Evolutionary conservation across 2,329 filamentous ascomycete genomes (phyloP).

Genomic region (Ophiobolus disseminans): DNA sequence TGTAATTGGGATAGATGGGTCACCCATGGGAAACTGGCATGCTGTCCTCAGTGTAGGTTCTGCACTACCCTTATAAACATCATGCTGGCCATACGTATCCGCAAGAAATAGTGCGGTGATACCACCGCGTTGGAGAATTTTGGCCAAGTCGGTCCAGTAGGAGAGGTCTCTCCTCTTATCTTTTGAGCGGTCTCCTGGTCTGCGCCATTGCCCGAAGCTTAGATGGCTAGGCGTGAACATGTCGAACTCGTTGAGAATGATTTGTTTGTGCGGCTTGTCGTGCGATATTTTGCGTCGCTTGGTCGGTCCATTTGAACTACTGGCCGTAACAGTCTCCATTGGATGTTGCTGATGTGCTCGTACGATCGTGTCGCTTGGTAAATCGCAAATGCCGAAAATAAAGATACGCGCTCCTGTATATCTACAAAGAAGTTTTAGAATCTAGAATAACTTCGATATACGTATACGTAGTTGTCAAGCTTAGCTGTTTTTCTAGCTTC

Average conservation of each 20-base stretch:
- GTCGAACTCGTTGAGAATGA: constrained; percentile 48
- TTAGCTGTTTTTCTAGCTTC: too few species aligned
- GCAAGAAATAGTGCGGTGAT: constrained; percentile 45
- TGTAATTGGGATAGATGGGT: constrained; percentile 65
- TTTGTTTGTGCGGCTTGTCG: constrained; percentile 33
- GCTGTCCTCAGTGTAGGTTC: constrained; percentile 65
- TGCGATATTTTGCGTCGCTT: not conserved
- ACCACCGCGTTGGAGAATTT: constrained; percentile 34
- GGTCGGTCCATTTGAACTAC: not conserved
- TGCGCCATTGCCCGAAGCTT: constrained; percentile 19
- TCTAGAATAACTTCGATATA: too few species aligned
- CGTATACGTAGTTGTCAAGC: too few species aligned
- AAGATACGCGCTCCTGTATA: too few species aligned
- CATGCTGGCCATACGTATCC: constrained; percentile 65
- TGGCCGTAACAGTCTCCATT: not conserved
- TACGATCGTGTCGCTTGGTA: too few species aligned
- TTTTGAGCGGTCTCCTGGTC: constrained; percentile 12
- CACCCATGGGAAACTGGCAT: constrained; percentile 71
- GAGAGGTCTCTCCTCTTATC: constrained; percentile 8
- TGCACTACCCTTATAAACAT: constrained; percentile 57
- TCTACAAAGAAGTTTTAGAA: too few species aligned
- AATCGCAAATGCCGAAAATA: too few species aligned
- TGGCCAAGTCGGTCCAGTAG: constrained; percentile 39
- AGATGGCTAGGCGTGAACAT: constrained; percentile 24
- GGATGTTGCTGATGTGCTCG: not conserved